Base-by-base conservation (phyloP, 805 yeast species). In the Dipodascopsis uninucleata region DNA sequence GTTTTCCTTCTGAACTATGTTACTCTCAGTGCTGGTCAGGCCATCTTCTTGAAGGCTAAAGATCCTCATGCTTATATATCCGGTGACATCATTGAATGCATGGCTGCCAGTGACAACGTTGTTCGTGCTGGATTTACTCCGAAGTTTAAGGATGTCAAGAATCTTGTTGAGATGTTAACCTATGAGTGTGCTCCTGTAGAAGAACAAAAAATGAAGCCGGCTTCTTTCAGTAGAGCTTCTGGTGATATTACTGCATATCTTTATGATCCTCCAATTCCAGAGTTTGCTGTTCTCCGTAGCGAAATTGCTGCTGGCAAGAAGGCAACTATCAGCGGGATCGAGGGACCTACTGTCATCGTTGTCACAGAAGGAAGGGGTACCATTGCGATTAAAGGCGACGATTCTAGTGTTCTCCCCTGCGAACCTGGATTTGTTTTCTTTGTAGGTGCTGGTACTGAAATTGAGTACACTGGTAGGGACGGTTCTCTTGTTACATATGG, bases 91-190 rank as follows among this genome's bases (percentile, higher is more conserved):
- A 89, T 93, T 61, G 99, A 93, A 72, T 93, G 98, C 72, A 93
- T 93, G 99, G 98, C 98, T 33, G 97, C 98, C 6, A 82, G 94
- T 31, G 99, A 93, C 66, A 93, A 93, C 61, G 99, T 93, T 46
- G 97, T 93, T 39, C 79, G 99, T 66, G 95, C 97, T 3, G 99
- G 98, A 10, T 93, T 93, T 74, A 93, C 99, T n/a, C 98, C 99
- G 52, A 93, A 93, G 67, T 93, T 90, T 72, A 93, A 90, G 70
- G 99, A 93, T 66, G 97, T 93, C 49, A 68, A 80, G 47, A 87
- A 84, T 60, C 77, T 93, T 62, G 97, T 93, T 34, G 78, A 76
- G 42, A 86, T 86, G 93, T 78, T 93, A 64, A 89, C 96, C 2
- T 93, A 90, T 65, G 74, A 85, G 22, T 84, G 84, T 59, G 94